A percentile compares a stretch with the other conserved stretches of the same genome.
Conservation (phyloP, 2,329 filamentous ascomycete species). For the Cryphonectria radicalis region DNA sequence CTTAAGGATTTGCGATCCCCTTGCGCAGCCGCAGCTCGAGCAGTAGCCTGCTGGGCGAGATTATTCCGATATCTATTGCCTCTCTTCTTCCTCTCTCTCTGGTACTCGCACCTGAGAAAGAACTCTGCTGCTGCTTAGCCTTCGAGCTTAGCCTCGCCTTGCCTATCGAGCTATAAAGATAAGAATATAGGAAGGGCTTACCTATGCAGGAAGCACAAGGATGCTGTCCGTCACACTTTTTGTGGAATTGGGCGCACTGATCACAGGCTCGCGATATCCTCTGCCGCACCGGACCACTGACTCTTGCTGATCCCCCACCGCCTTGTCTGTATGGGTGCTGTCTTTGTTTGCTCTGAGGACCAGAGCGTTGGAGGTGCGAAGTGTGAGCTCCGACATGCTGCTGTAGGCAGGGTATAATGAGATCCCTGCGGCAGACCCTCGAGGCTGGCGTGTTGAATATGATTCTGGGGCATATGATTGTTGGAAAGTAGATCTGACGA, state of each 20-base stretch:
- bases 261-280: constrained; percentile 93
- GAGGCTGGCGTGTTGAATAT: constrained; percentile 60
- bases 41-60: constrained; percentile 70
- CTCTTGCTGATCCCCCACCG: constrained; percentile 49
- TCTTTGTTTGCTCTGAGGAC: constrained; percentile 54
- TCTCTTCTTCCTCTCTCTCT: constrained; percentile 90
- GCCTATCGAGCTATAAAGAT: constrained; percentile 15
- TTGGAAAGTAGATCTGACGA: constrained; percentile 60
- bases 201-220: constrained; percentile 92
- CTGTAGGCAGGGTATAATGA: constrained; percentile 73
- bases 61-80: constrained; percentile 94
- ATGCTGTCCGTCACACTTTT: constrained; percentile 90
- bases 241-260: constrained; percentile 93
- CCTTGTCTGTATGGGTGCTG: constrained; percentile 57
- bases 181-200: constrained; percentile 49
- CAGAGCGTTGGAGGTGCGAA: constrained; percentile 52
- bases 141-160: constrained; percentile 23
- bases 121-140: constrained; percentile 65
- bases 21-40: constrained; percentile 56
- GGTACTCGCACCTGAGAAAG: constrained; percentile 85
- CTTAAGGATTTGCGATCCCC: constrained; percentile 44
- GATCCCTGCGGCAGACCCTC: constrained; percentile 71
- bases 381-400: constrained; percentile 58
- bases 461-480: constrained; percentile 55
- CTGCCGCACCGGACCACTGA: constrained; percentile 74